Evolutionary conservation across 73 alveolate genomes (phyloP), one percentile per base, ranked within the genome.

Genomic region (Blepharisma stoltei): DNA sequence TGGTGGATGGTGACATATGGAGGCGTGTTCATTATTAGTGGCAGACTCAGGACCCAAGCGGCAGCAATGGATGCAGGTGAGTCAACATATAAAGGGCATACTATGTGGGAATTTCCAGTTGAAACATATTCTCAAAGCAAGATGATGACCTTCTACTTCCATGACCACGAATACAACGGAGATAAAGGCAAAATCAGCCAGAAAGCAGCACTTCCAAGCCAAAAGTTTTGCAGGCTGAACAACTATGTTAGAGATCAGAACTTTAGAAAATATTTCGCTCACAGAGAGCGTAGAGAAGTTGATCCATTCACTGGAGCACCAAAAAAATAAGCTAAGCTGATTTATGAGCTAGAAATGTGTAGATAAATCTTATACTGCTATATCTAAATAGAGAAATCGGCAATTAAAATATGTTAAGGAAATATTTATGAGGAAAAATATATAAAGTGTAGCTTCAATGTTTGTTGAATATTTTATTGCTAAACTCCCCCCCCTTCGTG

Each of bases 271-370:
- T 69, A 69, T 43, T 69, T 69, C 60, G 79, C 55, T 18, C 79
- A 69, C 60, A 69, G 79, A 69, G 79, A 69, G 60, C 11, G 79
- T 14, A 9, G 79, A n/a, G 79, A 53, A 20, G 79, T 43, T 38
- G 79, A 69, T 25, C 79, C 27, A 18, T 69, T 69, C 60, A 69
- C 79, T n/a, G 79, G 79, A 14, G 27, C 11, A 25, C 79, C 79
- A 32, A 32, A 32, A 32, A 32, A 32, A 32, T 32, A 32, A 32
- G 41, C 41, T 32, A 32, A 32, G 41, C 41, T 32, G 41, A 32
- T 32, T 32, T 32, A 32, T 32, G 41, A 32, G 41, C 41, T 32
- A 32, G 41, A 32, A 32, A 3, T 32, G 41, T 3, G 41, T 32
- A 32, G 41, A 32, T 32, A 32, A 32, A 32, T 32, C 41, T 32